phyloP scores from a whole-genome alignment of 129 eudicot species.

The Cynara cardunculus region DNA sequence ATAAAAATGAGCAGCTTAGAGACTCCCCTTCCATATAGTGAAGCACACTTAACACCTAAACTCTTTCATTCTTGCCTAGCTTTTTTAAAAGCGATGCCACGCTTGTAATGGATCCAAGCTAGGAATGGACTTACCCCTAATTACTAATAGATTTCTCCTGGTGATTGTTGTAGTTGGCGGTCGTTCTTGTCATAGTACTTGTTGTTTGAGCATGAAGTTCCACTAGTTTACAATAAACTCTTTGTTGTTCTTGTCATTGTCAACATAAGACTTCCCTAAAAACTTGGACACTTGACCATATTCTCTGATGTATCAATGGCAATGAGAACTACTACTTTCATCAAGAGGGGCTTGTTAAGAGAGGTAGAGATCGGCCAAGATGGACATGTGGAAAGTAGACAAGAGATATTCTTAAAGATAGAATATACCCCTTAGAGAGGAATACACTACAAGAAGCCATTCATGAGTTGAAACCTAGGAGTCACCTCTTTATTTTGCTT shows the following conservation, averaged over 20 bases:
- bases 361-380: background rate
- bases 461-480: background rate
- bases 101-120: background rate
- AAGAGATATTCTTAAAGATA: background rate
- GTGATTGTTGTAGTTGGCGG: background rate
- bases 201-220: background rate
- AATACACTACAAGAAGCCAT: background rate
- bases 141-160: background rate
- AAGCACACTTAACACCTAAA: background rate
- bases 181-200: too few relatives aligned
- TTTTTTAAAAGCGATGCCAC: background rate
- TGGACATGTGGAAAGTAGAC: background rate
- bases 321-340: background rate
- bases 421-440: background rate
- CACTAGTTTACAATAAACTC: background rate
- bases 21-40: background rate
- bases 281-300: background rate
- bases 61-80: background rate
- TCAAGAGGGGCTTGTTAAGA: background rate
- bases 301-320: background rate
- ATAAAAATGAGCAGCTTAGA: background rate
- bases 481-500: background rate
- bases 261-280: background rate
- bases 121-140: background rate
- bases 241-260: background rate